These are phyloP conservation scores for Colletotrichum sp. DNA, from an alignment of 2,329 filamentous ascomycete species.

Conservation along the genomic window DNA sequence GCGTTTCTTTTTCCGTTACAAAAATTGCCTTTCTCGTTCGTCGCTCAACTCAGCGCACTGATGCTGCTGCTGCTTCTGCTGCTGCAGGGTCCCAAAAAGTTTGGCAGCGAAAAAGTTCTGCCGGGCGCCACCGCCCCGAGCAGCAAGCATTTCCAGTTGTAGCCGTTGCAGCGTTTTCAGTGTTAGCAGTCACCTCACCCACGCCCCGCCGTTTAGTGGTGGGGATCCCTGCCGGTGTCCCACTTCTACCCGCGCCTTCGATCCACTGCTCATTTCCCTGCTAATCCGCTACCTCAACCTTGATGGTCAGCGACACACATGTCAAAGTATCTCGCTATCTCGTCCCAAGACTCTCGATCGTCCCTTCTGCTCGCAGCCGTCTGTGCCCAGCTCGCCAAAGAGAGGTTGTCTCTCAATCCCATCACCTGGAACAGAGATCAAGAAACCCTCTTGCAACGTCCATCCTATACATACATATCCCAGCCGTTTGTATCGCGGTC, in stretches of 20 bases:
- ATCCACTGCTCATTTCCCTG: not conserved
- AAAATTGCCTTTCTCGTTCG: not conserved
- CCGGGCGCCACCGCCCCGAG: slow-evolving; percentile 6
- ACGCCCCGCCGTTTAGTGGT: not conserved
- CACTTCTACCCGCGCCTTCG: slow-evolving; percentile 16
- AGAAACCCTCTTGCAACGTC: not conserved
- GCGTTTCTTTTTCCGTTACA: not conserved
- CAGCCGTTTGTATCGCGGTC: not conserved
- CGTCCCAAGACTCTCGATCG: not conserved
- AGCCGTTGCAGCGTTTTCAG: not conserved
- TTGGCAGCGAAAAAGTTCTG: slow-evolving; percentile 18
- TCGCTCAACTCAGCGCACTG: not conserved
- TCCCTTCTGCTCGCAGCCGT: not conserved
- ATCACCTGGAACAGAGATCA: not conserved
- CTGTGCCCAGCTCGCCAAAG: not conserved
- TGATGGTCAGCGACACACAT: not conserved
- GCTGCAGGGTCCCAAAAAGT: slow-evolving; percentile 8
- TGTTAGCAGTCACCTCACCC: slow-evolving; percentile 11
- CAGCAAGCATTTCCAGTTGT: not conserved
- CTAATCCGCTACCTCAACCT: not conserved
- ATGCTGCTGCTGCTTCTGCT: not conserved
- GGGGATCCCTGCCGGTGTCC: not conserved
- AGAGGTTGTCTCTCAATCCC: not conserved
- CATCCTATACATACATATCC: not conserved
- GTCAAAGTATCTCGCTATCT: not conserved